phyloP scores from a whole-genome alignment of 208 protist species.

The Trypanosomatidae sp. region DNA sequence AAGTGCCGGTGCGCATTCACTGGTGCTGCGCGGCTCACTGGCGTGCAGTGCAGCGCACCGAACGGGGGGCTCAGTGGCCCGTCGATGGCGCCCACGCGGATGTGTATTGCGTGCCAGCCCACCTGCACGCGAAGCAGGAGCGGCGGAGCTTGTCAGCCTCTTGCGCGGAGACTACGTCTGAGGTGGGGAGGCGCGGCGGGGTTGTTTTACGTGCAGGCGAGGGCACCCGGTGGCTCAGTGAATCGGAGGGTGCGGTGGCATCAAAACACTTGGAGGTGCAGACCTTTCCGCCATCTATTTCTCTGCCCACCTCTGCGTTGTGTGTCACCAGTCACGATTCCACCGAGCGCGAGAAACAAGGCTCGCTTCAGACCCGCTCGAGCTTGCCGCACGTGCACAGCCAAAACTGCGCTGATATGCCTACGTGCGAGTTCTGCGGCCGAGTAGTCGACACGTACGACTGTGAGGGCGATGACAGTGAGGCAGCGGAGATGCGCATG shows the following conservation, averaged over 20 bases:
- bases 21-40: constrained; percentile 15
- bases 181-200: not conserved
- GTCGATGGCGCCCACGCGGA: constrained; percentile 5
- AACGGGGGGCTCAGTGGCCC: constrained; percentile 8
- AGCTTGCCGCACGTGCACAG: not conserved
- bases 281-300: not conserved
- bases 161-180: not conserved
- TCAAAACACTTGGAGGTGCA: not conserved
- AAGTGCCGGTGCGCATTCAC: constrained; percentile 5
- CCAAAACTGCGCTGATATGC: not conserved
- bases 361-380: not conserved
- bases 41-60: constrained; percentile 11
- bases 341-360: not conserved
- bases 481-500: not conserved
- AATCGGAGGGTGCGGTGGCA: not conserved
- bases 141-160: not conserved
- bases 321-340: not conserved
- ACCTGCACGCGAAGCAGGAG: not conserved
- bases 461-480: not conserved
- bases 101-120: constrained; percentile 13
- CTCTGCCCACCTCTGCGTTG: not conserved
- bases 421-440: constrained; percentile 11
- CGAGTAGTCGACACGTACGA: not conserved
- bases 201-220: not conserved
- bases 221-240: not conserved